Evolutionary conservation across 176 grass and related monocot species (phyloP), one percentile per base, ranked within the genome.

Genomic region (Rhynchospora breviuscula): DNA sequence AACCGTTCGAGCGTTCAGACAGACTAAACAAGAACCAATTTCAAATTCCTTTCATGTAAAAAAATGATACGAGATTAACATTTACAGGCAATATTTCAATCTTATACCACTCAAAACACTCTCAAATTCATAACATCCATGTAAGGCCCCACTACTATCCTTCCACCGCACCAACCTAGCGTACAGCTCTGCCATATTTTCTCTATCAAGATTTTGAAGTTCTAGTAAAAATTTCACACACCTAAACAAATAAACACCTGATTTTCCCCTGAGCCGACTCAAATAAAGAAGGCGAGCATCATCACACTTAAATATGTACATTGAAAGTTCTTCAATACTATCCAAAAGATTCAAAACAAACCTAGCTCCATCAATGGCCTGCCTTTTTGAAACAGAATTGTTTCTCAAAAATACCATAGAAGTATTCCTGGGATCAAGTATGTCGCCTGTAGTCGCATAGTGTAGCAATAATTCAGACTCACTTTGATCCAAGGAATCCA

Each of bases 271-370:
- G 79, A 98, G 79, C 85, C 90, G 72, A 52, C 63, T 91, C 65
- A 93, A 58, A 88, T 92, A 93, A 85, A 21, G 47, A 79, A 78
- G 5, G 52, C 57, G 45, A 68, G 21, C 70, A 80, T 93, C 90
- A 59, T 94, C 87, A 59, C 74, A 63, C 60, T 94, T 89, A 86
- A 98, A 93, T 78, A 91, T 63, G 81, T 79, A 45, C 18, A 81
- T 53, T 22, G 92, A 91, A 87, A 94, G 87, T 72, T 92, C 79
- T n/a, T 93, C 84, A 53, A 93, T 78, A 81, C 80, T 35, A 83
- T 91, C 90, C 73, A 93, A 67, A 87, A 90, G 88, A 74, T 82
- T 76, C 85, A 98, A 90, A 61, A 98, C 74, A 48, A 90, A 78
- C 83, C 47, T 64, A 62, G 92, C 87, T 87, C 95, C 92, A 78